Base-by-base conservation (phyloP, 805 yeast genomes). In the Sugiyamaella marilandica region DNA sequence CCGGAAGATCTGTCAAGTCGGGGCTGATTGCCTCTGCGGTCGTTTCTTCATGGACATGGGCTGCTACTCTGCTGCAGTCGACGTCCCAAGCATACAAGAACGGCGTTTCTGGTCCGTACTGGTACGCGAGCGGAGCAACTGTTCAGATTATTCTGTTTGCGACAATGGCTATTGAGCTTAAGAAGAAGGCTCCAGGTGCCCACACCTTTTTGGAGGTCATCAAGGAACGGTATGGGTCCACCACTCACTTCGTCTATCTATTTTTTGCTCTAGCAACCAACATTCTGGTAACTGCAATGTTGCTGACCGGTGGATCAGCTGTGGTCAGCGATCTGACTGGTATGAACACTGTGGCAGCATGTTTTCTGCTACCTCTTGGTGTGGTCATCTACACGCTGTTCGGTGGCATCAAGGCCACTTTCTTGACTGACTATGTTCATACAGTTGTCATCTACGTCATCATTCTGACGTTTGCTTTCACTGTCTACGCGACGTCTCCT, bases 41-140 rank as follows among this genome's bases (percentile, higher is more conserved):
- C 31, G 96, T 90, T 8, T 83, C 92, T 10, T 83, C 92, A 8
- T 91, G 98, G 98, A 89, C 97, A 9, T 84, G 90, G 90, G 87
- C 87, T n/a, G 87, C 89, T 2, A 87, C 95, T 1, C 70, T 87
- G 46, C 73, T 87, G 32, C 83, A 82, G 36, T 82, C 89, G 2
- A 81, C 95, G 0, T 80, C 95, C 18, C 90, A 85, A 66, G 87
- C 87, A 19, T 90, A 87, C 69, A 72, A 72, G 41, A 75, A 82
- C 53, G 98, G 98, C 62, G 79, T 91, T 5, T 72, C 83, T 33
- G 96, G 95, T 46, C 85, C 92, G 11, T 83, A 78, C 64, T 85
- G 82, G 71, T 91, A 91, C 66, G 96, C 96, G 8, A 80, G 94
- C 2, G 98, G 97, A 65, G 97, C 96, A 1, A 79, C 88, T 50